Evolutionary conservation across 2,329 filamentous ascomycete genomes (phyloP).

Genomic region (Fusarium hostae): DNA sequence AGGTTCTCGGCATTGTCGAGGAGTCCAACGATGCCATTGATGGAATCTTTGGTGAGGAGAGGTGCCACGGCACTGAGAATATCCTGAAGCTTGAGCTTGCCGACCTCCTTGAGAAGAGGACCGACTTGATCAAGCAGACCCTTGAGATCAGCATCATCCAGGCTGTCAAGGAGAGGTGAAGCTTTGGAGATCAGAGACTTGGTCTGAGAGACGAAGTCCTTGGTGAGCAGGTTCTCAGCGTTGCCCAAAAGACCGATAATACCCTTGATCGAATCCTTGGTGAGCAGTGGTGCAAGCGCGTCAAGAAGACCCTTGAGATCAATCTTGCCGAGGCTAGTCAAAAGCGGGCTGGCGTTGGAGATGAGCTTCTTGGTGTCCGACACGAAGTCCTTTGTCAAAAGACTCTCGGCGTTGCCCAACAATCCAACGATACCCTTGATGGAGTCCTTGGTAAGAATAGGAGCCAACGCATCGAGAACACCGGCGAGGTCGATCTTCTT

Average conservation of each 20-base stretch:
- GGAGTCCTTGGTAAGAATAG: conserved; percentile 46
- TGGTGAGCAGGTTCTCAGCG: conserved; percentile 45
- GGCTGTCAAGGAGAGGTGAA: conserved; percentile 47
- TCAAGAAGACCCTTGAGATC: conserved; percentile 48
- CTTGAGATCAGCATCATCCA: conserved; percentile 50
- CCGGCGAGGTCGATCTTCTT: conserved; percentile 50
- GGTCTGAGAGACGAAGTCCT: conserved; percentile 42
- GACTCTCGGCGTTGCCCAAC: conserved; percentile 47
- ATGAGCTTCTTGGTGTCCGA: conserved; percentile 40
- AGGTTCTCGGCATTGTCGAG: conserved; percentile 48
- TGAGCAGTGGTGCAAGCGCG: conserved; percentile 43
- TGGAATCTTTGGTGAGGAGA: conserved; percentile 46
- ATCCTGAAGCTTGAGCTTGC: conserved; percentile 48
- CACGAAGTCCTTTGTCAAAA: conserved; percentile 40
- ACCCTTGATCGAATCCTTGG: conserved; percentile 46
- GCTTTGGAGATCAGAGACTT: conserved; percentile 43
- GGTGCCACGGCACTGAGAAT: conserved; percentile 45
- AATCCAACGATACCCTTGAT: conserved; percentile 48
- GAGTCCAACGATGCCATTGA: conserved; percentile 49
- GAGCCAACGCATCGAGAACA: conserved; percentile 43
- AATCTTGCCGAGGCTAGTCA: conserved; percentile 46
- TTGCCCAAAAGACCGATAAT: conserved; percentile 50
- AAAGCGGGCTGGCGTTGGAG: conserved; percentile 47
- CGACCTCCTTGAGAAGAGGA: conserved; percentile 49
- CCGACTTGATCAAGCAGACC: conserved; percentile 47